Base-by-base conservation (phyloP, 2,329 filamentous ascomycete genomes). In the Fusarium beomiforme region DNA sequence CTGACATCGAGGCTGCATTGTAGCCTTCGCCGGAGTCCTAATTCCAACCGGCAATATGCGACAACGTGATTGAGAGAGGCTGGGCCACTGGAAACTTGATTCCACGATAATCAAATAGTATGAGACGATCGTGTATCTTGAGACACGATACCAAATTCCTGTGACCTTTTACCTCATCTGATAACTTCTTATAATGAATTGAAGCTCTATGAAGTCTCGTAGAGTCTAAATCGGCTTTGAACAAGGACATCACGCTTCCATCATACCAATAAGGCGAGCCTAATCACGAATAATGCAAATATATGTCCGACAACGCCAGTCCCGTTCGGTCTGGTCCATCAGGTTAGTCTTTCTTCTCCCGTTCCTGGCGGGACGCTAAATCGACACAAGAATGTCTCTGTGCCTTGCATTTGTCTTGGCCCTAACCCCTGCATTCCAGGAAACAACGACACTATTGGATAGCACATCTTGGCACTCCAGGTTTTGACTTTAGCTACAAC, bases 341-440 rank as follows among this genome's bases (percentile, higher is more conserved):
- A 10, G 11, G 29, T 29, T 50, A 29, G 33, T 41, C 31, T 44
- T 43, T 21, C 24, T 39, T 42, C 46, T 67, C 47, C 42, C 43
- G 64, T 67, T 67, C 63, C 64, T 63, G 63, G 43, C 21, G 24
- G 61, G 41, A 33, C 56, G 42, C 64, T 67, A 67, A 41, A 17
- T n/a, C 42, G 19, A 26, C 9, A 23, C 14, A 62, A 39, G 16
- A 41, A 63, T 67, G 56, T 16, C 37, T 37, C 41, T 39, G 56
- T 67, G 33, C 64, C 63, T 67, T 50, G 23, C 41, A 55, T 51
- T n/a, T 49, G 43, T 43, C 26, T 42, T 33, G 29, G 16, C 21
- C n/a, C 26, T 29, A 42, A 33, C 41, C 41, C 55, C 29, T 51
- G 16, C 63, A 67, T 67, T 67, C 64, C 64, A 62, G 44, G 24